phyloP scores from a whole-genome alignment of 2,329 filamentous ascomycete species.

The Rutstroemia sydowiana region DNA sequence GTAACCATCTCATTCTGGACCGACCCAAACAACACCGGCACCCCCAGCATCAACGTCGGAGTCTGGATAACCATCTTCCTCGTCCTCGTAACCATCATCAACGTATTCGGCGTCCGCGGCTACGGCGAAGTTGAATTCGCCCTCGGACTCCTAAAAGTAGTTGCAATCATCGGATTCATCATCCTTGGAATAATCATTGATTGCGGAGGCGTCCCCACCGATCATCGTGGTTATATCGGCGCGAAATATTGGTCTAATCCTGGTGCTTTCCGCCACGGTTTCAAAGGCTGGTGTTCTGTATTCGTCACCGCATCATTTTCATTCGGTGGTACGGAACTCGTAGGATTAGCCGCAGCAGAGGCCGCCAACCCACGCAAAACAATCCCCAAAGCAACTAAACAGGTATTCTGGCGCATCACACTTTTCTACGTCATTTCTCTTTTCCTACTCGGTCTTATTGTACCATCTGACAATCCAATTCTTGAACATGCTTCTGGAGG shows the following conservation, averaged over 20 bases:
- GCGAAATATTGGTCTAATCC: conserved; percentile 44
- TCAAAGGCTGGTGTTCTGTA: too few species aligned
- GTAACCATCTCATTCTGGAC: conserved; percentile 82
- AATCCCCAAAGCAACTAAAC: conserved; percentile 55
- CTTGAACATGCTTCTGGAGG: conserved; percentile 36
- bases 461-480: conserved; percentile 50
- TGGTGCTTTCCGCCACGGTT: conserved; percentile 33
- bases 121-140: conserved; percentile 47
- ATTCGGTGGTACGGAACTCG: conserved; percentile 56
- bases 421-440: conserved; percentile 56
- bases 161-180: conserved; percentile 60
- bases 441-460: conserved; percentile 52
- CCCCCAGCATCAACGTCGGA: conserved; percentile 73
- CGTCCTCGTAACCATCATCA: conserved; percentile 55
- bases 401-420: conserved; percentile 54
- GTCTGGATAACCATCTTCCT: conserved; percentile 72
- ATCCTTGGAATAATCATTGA: conserved; percentile 57
- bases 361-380: conserved; percentile 55
- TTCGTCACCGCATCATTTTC: conserved; percentile 46
- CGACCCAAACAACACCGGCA: conserved; percentile 83
- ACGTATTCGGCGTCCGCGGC: conserved; percentile 45
- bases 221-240: conserved; percentile 41
- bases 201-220: conserved; percentile 55
- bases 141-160: conserved; percentile 48
- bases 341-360: conserved; percentile 56